These are phyloP conservation scores for Sporisorium reilianum DNA, from an alignment of 1,284 basidiomycete genomes.

Conservation along the genomic window DNA sequence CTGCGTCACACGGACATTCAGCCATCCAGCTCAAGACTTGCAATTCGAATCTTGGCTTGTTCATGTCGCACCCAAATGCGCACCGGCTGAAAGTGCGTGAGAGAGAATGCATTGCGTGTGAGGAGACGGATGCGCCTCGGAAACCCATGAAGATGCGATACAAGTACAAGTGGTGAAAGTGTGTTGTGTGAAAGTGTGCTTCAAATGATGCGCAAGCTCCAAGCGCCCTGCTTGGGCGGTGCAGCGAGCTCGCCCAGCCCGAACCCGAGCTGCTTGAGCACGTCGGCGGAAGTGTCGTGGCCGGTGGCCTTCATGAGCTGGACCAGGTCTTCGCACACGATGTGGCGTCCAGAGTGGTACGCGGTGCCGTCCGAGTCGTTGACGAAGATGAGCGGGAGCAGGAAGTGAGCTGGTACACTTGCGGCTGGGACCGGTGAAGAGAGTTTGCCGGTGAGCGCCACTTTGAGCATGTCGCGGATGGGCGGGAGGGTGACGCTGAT, in stretches of 20 bases:
- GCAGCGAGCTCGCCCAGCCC: conserved; percentile 49
- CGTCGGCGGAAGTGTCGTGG: conserved; percentile 46
- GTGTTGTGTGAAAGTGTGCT: background rate
- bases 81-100: background rate
- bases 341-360: conserved; percentile 60
- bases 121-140: background rate
- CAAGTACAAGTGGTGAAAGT: conserved; percentile 3
- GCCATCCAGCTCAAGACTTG: background rate
- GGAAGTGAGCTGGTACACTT: conserved; percentile 27
- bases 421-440: background rate
- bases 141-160: background rate
- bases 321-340: conserved; percentile 58
- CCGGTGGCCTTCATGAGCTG: conserved; percentile 57
- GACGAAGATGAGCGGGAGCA: conserved; percentile 65
- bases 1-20: background rate
- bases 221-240: conserved; percentile 43
- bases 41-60: background rate
- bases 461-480: conserved; percentile 41
- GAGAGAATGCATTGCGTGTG: conserved; percentile 5
- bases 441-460: conserved; percentile 17
- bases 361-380: conserved; percentile 62
- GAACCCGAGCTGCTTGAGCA: conserved; percentile 55
- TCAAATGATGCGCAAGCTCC: conserved; percentile 56
- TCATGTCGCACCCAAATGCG: background rate
- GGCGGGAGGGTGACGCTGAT: conserved; percentile 53